A percentile compares a stretch with the other conserved stretches of the same genome.
Conservation (phyloP, 2,329 filamentous ascomycete species). For the Ciborinia camelliae region DNA sequence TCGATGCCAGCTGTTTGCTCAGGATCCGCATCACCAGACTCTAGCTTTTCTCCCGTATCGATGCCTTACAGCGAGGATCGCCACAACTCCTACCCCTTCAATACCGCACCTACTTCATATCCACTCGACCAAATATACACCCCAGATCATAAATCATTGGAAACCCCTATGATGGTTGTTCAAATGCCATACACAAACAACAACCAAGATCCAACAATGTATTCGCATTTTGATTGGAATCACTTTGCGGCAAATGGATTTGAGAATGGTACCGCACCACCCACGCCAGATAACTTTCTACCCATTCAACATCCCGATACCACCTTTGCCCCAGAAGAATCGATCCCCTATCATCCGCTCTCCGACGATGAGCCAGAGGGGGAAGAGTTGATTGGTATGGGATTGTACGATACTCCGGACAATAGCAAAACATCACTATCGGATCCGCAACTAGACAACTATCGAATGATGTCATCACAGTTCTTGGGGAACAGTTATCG, state of each 20-base stretch:
- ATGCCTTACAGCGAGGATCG: constrained; percentile 42
- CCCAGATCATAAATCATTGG: constrained; percentile 20
- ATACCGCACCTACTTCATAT: constrained; percentile 21
- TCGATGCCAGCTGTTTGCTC: constrained; percentile 53
- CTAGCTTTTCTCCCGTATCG: constrained; percentile 53
- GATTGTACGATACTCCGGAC: constrained; percentile 72
- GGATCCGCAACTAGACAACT: constrained; percentile 51
- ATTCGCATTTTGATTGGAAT: constrained; percentile 45
- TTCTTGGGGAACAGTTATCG: constrained; percentile 52
- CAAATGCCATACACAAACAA: constrained; percentile 21
- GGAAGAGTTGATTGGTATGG: constrained; percentile 77
- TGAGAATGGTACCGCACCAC: constrained; percentile 49
- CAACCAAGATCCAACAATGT: constrained; percentile 32
- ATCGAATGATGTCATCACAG: constrained; percentile 50
- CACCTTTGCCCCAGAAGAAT: constrained; percentile 47
- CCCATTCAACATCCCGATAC: constrained; percentile 49
- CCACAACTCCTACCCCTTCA: constrained; percentile 19
- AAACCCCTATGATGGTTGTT: constrained; percentile 11
- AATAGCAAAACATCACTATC: constrained; percentile 42
- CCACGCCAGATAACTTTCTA: constrained; percentile 58
- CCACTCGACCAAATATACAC: constrained; percentile 22
- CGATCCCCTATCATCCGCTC: constrained; percentile 48
- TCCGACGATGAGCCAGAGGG: constrained; percentile 56
- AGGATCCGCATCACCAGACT: constrained; percentile 54
- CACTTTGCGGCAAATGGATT: constrained; percentile 46